Evolutionary conservation across 225 moss, liverwort and hornwort genomes (phyloP), one percentile per base, ranked within the genome.

Genomic region (Polytrichum formosum): DNA sequence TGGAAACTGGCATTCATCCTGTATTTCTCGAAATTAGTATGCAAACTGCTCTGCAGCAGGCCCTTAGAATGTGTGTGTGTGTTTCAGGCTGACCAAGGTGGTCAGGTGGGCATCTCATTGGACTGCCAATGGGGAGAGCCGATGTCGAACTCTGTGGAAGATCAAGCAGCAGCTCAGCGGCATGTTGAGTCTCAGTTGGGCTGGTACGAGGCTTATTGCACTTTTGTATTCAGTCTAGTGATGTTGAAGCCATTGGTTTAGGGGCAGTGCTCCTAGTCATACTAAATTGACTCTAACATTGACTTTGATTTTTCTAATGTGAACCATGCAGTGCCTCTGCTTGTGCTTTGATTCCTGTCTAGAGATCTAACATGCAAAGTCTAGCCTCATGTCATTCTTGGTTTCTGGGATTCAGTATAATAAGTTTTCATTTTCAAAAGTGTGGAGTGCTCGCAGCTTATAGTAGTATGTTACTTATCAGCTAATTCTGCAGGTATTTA

Each of bases 101-200:
- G 96, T 23, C 62, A 54, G 17, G 67, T 93, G 65, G 96, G 96
- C 62, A 84, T 97, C 72, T 78, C 93, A 21, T 7, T 90, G 70
- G 93, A 97, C 80, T 88, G 80, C 68, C 81, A 85, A 77, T 97
- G 96, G 93, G 89, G 58, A 66, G 93, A 97, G 65, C 89, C 96
- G 21, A 29, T 88, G 83, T 83, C 92, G 64, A 75, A 76, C 37
- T 92, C 92, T 77, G 21, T 64, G 31, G 85, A 56, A 72, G 97
- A 97, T 72, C 71, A 61, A 68, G 85, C 82, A 79, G 94, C 97
- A 69, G 82, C 90, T 54, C 76, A 91, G 77, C 77, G 63, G 55
- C 90, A 82, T 67, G 0, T 79, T 1, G 77, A 67, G 54, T 98
- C 88, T 74, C 91, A 92, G 77, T 53, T 92, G 31, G 87, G 94